A percentile compares a stretch with the other conserved stretches of the same genome.
Evolutionary conservation across 2,329 filamentous ascomycete species (phyloP).

Genomic region (Xylaria arbuscula): DNA sequence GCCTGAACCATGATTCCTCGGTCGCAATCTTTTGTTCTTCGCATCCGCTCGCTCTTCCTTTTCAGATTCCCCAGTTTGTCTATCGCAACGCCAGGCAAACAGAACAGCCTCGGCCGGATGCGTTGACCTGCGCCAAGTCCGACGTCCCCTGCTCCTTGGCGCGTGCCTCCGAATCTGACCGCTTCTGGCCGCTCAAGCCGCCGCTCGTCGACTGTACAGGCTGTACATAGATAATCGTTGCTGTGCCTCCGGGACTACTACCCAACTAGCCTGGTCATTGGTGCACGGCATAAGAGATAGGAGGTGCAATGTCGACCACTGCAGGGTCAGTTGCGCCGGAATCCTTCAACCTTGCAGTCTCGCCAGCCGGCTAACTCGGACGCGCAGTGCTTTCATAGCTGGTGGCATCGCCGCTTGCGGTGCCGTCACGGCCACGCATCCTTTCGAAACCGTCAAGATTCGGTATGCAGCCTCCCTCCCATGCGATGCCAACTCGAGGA

Average conservation of each 20-base stretch:
- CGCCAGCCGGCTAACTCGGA: conserved; percentile 17
- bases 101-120: neutral
- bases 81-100: neutral
- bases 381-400: conserved; percentile 83
- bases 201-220: neutral
- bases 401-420: conserved; percentile 97
- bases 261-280: neutral
- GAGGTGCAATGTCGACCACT: conserved; percentile 48
- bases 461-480: conserved; percentile 66
- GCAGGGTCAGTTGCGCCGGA: conserved; percentile 43
- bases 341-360: neutral
- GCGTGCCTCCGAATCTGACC: conserved; percentile 31
- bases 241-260: neutral
- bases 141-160: conserved; percentile 11
- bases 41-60: neutral
- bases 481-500: neutral
- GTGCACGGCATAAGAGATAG: conserved; percentile 34
- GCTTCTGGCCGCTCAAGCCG: conserved; percentile 35
- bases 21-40: neutral
- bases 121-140: conserved; percentile 22
- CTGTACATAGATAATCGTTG: neutral
- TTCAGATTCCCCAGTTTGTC: neutral
- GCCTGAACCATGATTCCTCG: neutral
- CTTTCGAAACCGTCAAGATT: conserved; percentile 99
- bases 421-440: conserved; percentile 96